Conservation (phyloP, 202 grass and related monocot species). For the Dendrocalamus latiflorus region DNA sequence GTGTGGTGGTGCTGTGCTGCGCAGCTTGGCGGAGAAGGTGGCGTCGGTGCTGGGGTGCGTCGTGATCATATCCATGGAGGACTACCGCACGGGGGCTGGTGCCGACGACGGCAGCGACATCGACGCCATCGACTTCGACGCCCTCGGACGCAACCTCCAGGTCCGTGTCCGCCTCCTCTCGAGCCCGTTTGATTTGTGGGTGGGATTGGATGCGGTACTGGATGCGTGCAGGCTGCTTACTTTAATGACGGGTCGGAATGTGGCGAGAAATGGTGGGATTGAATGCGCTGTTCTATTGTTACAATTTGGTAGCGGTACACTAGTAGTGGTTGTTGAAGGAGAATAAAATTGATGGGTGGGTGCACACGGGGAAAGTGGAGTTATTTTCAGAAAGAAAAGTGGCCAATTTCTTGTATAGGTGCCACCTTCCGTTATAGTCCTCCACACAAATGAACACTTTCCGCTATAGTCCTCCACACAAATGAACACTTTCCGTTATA, state of each 20-base stretch:
- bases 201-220: conserved; percentile 26
- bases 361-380: neutral
- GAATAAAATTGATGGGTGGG: conserved; percentile 18
- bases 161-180: conserved; percentile 34
- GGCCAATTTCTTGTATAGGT: neutral
- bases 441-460: too few relatives aligned
- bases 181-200: neutral
- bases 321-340: neutral
- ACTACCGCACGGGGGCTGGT: conserved; percentile 68
- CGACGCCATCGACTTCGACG: conserved; percentile 67
- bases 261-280: conserved; percentile 7
- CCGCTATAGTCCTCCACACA: too few relatives aligned
- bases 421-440: too few relatives aligned
- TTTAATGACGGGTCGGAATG: conserved; percentile 18
- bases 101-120: conserved; percentile 73
- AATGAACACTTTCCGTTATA: conserved; percentile 18
- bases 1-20: neutral
- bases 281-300: neutral
- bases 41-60: conserved; percentile 85
- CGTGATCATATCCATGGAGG: conserved; percentile 93
- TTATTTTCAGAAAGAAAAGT: conserved; percentile 31
- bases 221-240: conserved; percentile 21
- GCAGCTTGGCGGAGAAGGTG: conserved; percentile 92
- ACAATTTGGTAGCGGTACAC: conserved; percentile 11
- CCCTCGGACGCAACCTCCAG: conserved; percentile 66